Evolutionary conservation across 1,284 basidiomycete genomes (phyloP), one percentile per base, ranked within the genome.

Genomic region (Puccinia polysora): DNA sequence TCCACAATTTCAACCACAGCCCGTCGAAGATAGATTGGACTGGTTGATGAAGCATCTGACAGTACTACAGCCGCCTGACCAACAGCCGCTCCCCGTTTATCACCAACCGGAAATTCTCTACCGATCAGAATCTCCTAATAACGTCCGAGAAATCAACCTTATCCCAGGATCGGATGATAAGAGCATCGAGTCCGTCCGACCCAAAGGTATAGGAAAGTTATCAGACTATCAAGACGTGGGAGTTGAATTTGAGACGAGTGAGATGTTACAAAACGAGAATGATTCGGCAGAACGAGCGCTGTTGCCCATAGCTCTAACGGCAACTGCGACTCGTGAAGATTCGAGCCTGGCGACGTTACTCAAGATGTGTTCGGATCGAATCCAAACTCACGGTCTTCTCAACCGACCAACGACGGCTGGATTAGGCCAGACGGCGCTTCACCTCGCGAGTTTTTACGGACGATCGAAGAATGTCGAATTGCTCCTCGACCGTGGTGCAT

Each of bases 401-500:
- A 68, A 68, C 65, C 34, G 45, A 15, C 67, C 55, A 4, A 47
- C 18, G 4, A 36, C 56, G 8, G 52, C 67, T 23, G 56, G 67
- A 2, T 43, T 70, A 18, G 88, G 88, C 6, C 84, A 86, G 69
- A 86, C 89, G 8, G 88, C 91, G 4, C 81, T 95, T 45, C 92
- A 95, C 76, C 84, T 88, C 23, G 90, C 91, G 1, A 85, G 88
- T 47, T 79, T 92, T 43, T 86, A 87, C 64, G 89, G 89, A 0
- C 84, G 84, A 74, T 75, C 80, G 0, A 80, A 79, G 5, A 85
- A 86, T 62, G 85, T 87, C 30, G 81, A 83, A 36, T 77, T 85
- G 43, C 81, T 96, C 38, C 82, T 96, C 38, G 83, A 86, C 73
- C 85, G 86, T 0, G 92, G 92, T 1, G 90, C 90, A 1, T 83